Conservation (phyloP, 345 rosid genomes). For the Euphorbia tirucalli region DNA sequence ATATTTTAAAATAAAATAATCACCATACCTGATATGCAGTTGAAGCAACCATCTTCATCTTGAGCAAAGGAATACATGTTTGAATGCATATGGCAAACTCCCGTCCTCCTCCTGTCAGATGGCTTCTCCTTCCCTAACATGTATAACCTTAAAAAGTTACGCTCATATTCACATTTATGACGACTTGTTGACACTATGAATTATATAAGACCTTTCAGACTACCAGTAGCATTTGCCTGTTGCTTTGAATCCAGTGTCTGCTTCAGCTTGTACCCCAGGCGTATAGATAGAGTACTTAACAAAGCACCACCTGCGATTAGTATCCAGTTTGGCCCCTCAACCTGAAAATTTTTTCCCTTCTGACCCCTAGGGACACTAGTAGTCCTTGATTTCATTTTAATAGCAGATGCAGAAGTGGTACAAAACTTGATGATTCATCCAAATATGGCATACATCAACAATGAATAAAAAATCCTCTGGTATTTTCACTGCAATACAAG, state of each 20-base stretch:
- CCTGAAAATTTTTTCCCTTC: slow-evolving; percentile 40
- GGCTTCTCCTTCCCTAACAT: slow-evolving; percentile 43
- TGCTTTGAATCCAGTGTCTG: slow-evolving; percentile 63
- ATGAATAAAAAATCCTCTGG: slow-evolving; percentile 21
- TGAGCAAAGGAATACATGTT: slow-evolving; percentile 51
- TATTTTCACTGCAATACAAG: not conserved
- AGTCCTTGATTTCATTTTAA: slow-evolving; percentile 62
- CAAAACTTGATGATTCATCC: slow-evolving; percentile 36
- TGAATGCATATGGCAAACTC: slow-evolving; percentile 40
- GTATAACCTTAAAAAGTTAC: slow-evolving; percentile 21
- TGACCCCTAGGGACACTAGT: slow-evolving; percentile 52
- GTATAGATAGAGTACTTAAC: slow-evolving; percentile 86
- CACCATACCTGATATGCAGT: slow-evolving; percentile 51
- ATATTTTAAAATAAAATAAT: slow-evolving; percentile 8
- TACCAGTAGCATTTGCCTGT: slow-evolving; percentile 39
- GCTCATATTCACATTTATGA: not conserved
- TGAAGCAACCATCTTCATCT: slow-evolving; percentile 51
- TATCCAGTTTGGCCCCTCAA: slow-evolving; percentile 84
- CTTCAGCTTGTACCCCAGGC: slow-evolving; percentile 84
- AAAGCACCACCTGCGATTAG: slow-evolving; percentile 93
- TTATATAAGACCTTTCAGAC: slow-evolving; percentile 35
- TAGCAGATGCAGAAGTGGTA: slow-evolving; percentile 22
- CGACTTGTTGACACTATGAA: slow-evolving; percentile 14
- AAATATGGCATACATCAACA: slow-evolving; percentile 49
- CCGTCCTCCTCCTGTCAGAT: slow-evolving; percentile 46